Evolutionary conservation across 257 asterid genomes (phyloP), one percentile per base, ranked within the genome.

Genomic region (Capsicum chinense): DNA sequence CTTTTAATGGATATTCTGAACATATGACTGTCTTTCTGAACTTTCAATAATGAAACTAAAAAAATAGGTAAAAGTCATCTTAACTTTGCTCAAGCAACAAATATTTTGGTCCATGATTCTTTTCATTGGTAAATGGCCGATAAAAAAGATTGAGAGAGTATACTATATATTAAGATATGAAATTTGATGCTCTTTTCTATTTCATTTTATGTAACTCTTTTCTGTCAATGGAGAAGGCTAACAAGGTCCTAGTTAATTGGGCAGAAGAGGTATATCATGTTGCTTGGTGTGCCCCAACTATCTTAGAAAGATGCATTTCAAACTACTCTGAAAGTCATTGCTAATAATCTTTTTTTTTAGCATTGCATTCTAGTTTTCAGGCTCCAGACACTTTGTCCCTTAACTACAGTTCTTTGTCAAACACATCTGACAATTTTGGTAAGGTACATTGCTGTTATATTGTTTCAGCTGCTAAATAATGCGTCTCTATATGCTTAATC

Each of bases 351-450:
- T 14, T 54, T 26, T 78, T 21, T 33, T 78, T 15, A 10, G 6
- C 82, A 78, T 78, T 14, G 19, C 92, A 97, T 99, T 97, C 89
- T 83, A 89, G 85, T 82, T 60, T 91, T 83, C 90, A 85, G 81
- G 86, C 91, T 67, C 99, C 98, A 52, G 97, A 95, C 73, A 80
- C 91, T 13, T 62, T 94, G 82, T 88, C 99, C 76, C 86, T 95
- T 90, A 95, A 89, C 81, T 95, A 99, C 84, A 95, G 98, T 79
- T 91, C 97, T 85, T 94, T 95, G 59, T 79, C 93, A 78, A 93
- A 90, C 83, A 91, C 94, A 58, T 87, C 90, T 19, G 99, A 95
- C 26, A 91, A 95, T 85, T 97, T 95, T 89, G 88, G 88, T 91
- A 95, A 93, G 99, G 99, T 97, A 91, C 37, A 14, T n/a, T 66